These are phyloP conservation scores for Triglochin maritima DNA, from an alignment of 106 monocot species.

Conservation along the genomic window DNA sequence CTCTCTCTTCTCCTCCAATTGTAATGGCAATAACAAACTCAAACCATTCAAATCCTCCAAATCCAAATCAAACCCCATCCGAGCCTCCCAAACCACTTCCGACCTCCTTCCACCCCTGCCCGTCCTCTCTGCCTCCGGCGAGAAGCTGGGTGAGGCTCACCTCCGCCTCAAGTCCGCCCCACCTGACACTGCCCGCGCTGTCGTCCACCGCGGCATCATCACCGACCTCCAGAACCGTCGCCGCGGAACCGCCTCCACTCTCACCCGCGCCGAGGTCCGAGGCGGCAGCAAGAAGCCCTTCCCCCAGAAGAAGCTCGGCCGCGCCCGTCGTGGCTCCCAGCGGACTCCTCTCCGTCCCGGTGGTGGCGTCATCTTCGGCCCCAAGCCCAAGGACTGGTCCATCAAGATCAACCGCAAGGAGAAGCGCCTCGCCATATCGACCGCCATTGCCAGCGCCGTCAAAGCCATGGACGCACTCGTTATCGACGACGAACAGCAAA, in stretches of 20 bases:
- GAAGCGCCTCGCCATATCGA: slow-evolving; percentile 82
- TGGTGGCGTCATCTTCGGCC: slow-evolving; percentile 90
- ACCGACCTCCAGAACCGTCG: slow-evolving; percentile 74
- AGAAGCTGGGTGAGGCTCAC: slow-evolving; percentile 30
- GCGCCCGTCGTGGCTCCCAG: slow-evolving; percentile 78
- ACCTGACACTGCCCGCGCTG: slow-evolving; percentile 72
- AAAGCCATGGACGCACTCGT: slow-evolving; percentile 28
- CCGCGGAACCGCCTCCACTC: slow-evolving; percentile 90
- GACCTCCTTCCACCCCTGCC: slow-evolving; percentile 28
- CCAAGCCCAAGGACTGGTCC: slow-evolving; percentile 90
- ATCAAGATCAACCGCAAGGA: slow-evolving; percentile 99
- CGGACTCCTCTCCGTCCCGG: slow-evolving; percentile 90
- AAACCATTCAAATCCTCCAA: no score
- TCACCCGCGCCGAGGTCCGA: slow-evolving; percentile 83
- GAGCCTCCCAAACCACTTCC: no score
- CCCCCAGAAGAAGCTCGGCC: slow-evolving; percentile 81
- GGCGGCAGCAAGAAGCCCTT: slow-evolving; percentile 89
- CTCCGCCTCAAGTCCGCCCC: slow-evolving; percentile 66
- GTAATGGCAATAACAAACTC: no score
- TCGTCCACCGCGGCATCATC: slow-evolving; percentile 86
- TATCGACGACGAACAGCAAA: slow-evolving; percentile 40
- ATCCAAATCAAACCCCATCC: no score
- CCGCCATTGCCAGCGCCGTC: slow-evolving; percentile 73
- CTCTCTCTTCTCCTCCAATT: no score
- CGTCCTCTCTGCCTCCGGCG: slow-evolving; percentile 41